These are phyloP conservation scores for Viola odorata DNA, from an alignment of 345 rosid species.

Conservation along the genomic window DNA sequence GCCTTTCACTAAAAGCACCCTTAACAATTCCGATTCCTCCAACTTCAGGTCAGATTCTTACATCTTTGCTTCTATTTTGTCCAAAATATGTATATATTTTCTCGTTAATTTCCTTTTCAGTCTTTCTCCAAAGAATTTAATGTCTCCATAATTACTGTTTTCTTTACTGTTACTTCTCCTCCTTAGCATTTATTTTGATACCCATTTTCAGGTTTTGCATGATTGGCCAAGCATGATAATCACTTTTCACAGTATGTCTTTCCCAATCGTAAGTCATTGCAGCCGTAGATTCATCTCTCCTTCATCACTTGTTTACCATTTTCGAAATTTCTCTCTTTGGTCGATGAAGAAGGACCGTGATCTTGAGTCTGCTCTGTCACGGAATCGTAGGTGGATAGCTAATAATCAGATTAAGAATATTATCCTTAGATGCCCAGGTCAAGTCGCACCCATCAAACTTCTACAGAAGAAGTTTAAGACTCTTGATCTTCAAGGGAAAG, in stretches of 20 bases:
- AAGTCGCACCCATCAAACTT: conserved; percentile 45
- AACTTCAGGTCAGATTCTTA: too few relatives aligned
- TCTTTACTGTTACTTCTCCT: too few relatives aligned
- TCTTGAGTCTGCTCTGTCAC: conserved; percentile 74
- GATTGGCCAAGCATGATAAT: too few relatives aligned
- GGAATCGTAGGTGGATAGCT: conserved; percentile 81
- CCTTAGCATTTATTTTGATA: too few relatives aligned
- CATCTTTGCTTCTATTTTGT: too few relatives aligned
- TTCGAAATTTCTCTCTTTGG: conserved; percentile 69
- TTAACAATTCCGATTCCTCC: too few relatives aligned
- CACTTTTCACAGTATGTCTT: conserved; percentile 2
- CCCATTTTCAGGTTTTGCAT: too few relatives aligned
- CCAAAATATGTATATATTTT: too few relatives aligned
- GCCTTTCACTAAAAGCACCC: too few relatives aligned
- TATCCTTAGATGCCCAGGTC: conserved; percentile 64
- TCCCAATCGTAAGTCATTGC: neutral
- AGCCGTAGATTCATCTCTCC: neutral
- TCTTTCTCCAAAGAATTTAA: too few relatives aligned
- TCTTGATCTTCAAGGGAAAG: conserved; percentile 93
- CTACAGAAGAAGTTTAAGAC: conserved; percentile 88
- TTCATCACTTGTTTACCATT: neutral
- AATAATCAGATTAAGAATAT: conserved; percentile 88
- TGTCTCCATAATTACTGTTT: too few relatives aligned
- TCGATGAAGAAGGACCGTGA: conserved; percentile 87
- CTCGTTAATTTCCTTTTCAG: too few relatives aligned